Evolutionary conservation across 2,329 filamentous ascomycete species (phyloP).

Genomic region (Periconia macrospinosa): DNA sequence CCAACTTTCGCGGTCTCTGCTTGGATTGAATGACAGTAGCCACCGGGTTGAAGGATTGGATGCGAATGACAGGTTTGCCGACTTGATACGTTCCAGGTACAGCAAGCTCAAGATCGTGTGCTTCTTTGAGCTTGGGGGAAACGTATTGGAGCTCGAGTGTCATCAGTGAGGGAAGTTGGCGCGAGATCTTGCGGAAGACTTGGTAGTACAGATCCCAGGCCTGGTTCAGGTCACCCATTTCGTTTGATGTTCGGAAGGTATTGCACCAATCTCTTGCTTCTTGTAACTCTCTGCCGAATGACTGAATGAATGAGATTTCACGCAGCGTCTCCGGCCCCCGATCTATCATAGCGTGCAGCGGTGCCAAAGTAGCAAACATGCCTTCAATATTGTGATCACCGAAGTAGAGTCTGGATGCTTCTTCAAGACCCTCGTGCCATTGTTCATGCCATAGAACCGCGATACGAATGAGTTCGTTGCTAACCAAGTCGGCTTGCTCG

Average conservation of each 20-base stretch:
- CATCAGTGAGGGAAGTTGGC: slow-evolving; percentile 90
- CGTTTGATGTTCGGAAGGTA: slow-evolving; percentile 84
- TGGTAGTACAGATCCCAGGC: slow-evolving; percentile 99
- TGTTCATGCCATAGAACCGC: slow-evolving; percentile 98
- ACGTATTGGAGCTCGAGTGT: slow-evolving; percentile 94
- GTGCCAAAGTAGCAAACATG: slow-evolving; percentile 90
- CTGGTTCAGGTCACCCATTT: slow-evolving; percentile 93
- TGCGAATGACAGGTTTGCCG: slow-evolving; percentile 76
- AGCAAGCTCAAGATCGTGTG: slow-evolving; percentile 83
- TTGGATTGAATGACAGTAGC: slow-evolving; percentile 95
- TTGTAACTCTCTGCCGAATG: slow-evolving; percentile 91
- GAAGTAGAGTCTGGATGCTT: slow-evolving; percentile 95
- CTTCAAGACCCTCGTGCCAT: slow-evolving; percentile 97
- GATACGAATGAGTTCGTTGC: slow-evolving; percentile 93
- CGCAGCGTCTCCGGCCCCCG: slow-evolving; percentile 88
- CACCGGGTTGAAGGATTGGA: slow-evolving; percentile 86
- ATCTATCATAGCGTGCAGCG: slow-evolving; percentile 88
- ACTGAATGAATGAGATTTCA: slow-evolving; percentile 96
- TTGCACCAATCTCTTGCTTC: slow-evolving; percentile 97
- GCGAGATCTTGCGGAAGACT: slow-evolving; percentile 92
- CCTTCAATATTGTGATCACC: slow-evolving; percentile 96
- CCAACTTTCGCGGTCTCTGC: slow-evolving; percentile 89
- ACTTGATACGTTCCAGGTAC: slow-evolving; percentile 95
- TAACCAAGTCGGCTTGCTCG: slow-evolving; percentile 92
- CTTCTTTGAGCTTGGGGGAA: slow-evolving; percentile 86